phyloP scores from a whole-genome alignment of 805 yeast genomes.

The Komagataella phaffii region DNA sequence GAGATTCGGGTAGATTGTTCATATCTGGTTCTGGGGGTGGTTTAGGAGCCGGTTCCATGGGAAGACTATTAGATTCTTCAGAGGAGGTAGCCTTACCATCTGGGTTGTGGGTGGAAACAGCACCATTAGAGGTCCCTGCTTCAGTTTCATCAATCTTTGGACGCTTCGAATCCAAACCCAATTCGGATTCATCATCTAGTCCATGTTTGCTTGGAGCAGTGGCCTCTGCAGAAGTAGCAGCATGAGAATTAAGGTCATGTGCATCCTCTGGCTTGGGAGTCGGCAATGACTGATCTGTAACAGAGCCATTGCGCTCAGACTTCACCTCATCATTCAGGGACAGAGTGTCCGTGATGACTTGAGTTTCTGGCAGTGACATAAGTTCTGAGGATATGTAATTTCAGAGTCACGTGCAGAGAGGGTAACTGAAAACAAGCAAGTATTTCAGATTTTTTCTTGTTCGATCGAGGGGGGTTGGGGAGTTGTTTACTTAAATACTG shows the following conservation, averaged over 20 bases:
- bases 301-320: neutral
- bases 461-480: neutral
- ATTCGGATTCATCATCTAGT: neutral
- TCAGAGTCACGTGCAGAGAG: neutral
- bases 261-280: slow-evolving; percentile 2
- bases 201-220: neutral
- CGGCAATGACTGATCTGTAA: slow-evolving; percentile 2
- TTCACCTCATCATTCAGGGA: neutral
- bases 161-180: neutral
- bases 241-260: neutral
- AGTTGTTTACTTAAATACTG: neutral
- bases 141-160: slow-evolving; percentile 2
- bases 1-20: slow-evolving; percentile 49
- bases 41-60: slow-evolving; percentile 52
- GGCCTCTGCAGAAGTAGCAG: neutral
- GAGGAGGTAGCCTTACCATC: neutral
- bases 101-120: neutral
- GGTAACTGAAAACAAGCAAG: neutral
- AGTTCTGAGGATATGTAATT: neutral
- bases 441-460: neutral
- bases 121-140: slow-evolving; percentile 2
- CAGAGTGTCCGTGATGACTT: neutral
- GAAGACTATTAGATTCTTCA: slow-evolving; percentile 12
- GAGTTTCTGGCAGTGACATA: neutral
- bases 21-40: slow-evolving; percentile 67